Base-by-base conservation (phyloP, 495 filamentous ascomycete genomes). In the Penicillium argentinense region DNA sequence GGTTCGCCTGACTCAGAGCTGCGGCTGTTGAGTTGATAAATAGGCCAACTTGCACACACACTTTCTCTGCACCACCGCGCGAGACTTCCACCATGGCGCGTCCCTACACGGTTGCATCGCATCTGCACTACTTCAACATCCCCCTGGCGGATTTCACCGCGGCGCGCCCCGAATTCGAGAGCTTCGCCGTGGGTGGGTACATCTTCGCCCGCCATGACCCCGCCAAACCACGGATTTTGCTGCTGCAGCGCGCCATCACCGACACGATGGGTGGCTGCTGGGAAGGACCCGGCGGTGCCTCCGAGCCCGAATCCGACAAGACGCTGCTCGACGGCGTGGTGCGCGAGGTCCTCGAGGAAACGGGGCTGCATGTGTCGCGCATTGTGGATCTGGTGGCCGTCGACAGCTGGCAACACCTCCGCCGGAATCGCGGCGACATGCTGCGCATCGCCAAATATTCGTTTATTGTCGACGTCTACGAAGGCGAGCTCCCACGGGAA, bases 281-380 rank as follows among this genome's bases (percentile, higher is more conserved):
- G 83, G 82, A 86, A 48, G 60, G 77, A 1, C 82, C 82, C 1
- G 80, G 83, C 2, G 83, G 83, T 4, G 62, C 67, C 9, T 55
- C 56, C 25, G 80, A 84, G 18, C 40, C 53, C 1, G 44, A 59
- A 12, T 48, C 49, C 1, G 79, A 84, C 39, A 49, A 56, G 9
- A 81, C 75, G 0, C 59, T 86, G 12, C 66, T 85, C 0, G 72
- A 78, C 36, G 73, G 73, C 0, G 70, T 76, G 0, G 80, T 66
- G 11, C 63, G 82, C 1, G 80, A 84, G 55, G 70, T 81, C 2
- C 60, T 67, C 19, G 83, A 86, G 59, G 82, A 85, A 55, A 80
- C 75, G 0, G 82, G 80, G 2, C 50, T 85, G 37, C 60, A 66
- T 33, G 72, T 80, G 1, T 67, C 62, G 18, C 54, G 52, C 11